phyloP scores from a whole-genome alignment of 2,329 filamentous ascomycete genomes.

The Colletotrichum sp. region DNA sequence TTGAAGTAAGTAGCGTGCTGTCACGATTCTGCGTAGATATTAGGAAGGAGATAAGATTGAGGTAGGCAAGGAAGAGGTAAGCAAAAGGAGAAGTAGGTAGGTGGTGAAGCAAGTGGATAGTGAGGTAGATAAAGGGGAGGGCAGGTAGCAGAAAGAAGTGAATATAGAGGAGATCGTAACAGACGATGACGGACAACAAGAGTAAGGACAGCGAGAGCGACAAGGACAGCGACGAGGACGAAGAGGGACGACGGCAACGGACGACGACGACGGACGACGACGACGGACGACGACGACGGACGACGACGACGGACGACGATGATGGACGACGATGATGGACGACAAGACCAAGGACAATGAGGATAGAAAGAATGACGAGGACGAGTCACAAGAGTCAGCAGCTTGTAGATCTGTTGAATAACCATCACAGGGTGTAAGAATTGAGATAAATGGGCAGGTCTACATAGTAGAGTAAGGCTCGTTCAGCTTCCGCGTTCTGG shows the following conservation, averaged over 20 bases:
- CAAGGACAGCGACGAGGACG: neutral
- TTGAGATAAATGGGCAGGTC: neutral
- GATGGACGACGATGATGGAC: neutral
- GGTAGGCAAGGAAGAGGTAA: neutral
- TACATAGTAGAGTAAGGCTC: no score
- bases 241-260: neutral
- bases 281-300: neutral
- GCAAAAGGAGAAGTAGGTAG: neutral
- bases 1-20: neutral
- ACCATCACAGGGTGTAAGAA: fast-evolving
- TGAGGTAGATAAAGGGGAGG: neutral
- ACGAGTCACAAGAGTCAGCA: neutral
- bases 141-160: fast-evolving
- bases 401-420: neutral
- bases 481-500: no score
- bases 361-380: neutral
- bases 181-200: neutral
- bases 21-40: neutral
- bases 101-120: no score
- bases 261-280: neutral
- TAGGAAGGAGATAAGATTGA: neutral
- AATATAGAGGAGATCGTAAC: neutral
- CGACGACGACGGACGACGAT: neutral
- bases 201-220: neutral
- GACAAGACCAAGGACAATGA: neutral